Conservation (phyloP, 2,329 filamentous ascomycete species). For the Penicillium sp. region DNA sequence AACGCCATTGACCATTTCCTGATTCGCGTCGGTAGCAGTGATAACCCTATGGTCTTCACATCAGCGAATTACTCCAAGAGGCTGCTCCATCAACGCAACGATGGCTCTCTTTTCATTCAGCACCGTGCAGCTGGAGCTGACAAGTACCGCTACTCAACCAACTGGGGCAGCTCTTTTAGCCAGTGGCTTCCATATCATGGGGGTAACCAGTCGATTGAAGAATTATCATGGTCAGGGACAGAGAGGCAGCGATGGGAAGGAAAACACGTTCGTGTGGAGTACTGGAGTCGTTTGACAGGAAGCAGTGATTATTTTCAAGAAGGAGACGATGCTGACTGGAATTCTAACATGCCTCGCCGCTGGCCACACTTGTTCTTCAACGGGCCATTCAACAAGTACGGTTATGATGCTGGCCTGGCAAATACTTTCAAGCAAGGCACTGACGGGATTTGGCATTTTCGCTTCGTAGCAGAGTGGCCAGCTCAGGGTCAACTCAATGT, state of each 20-base stretch:
- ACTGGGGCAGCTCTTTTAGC: slow-evolving; percentile 56
- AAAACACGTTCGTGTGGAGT: slow-evolving; percentile 58
- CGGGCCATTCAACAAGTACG: slow-evolving; percentile 58
- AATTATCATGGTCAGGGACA: slow-evolving; percentile 54
- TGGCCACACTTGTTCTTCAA: slow-evolving; percentile 60
- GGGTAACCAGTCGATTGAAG: slow-evolving; percentile 44
- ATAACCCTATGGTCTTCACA: slow-evolving; percentile 58
- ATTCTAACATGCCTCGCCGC: slow-evolving; percentile 38
- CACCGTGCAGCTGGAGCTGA: slow-evolving; percentile 58
- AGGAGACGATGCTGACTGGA: slow-evolving; percentile 44
- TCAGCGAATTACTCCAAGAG: slow-evolving; percentile 54
- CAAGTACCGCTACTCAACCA: slow-evolving; percentile 57
- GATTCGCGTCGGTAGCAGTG: slow-evolving; percentile 51
- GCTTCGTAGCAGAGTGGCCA: slow-evolving; percentile 61
- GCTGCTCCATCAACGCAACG: slow-evolving; percentile 44
- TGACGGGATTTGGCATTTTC: slow-evolving; percentile 52
- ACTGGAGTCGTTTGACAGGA: slow-evolving; percentile 54
- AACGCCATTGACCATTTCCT: slow-evolving; percentile 56
- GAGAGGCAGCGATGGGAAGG: slow-evolving; percentile 54
- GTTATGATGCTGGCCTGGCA: slow-evolving; percentile 55
- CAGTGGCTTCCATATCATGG: slow-evolving; percentile 54
- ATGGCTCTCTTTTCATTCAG: slow-evolving; percentile 45
- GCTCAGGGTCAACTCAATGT: slow-evolving; percentile 57
- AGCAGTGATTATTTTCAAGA: slow-evolving; percentile 58
- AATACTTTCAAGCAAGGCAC: slow-evolving; percentile 48